Base-by-base conservation (phyloP, 169 alveolate species). In the Plasmodium vivax region DNA sequence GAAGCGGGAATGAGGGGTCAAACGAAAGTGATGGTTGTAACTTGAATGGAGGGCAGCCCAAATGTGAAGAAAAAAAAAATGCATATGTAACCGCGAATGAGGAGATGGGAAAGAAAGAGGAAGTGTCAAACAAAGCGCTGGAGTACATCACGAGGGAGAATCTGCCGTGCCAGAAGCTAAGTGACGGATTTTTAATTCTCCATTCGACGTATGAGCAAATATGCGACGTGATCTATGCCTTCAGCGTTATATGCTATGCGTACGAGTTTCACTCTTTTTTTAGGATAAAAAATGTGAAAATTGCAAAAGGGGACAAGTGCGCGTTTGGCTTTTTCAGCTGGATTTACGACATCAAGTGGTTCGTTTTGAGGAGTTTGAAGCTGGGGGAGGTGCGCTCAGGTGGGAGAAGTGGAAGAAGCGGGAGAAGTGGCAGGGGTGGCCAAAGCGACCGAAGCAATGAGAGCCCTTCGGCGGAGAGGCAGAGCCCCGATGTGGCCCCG, bases 121-220 rank as follows among this genome's bases (percentile, higher is more conserved):
- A 77, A 83, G 47, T 83, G 45, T 58, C 45, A 5, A 32, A 9
- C 6, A 62, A 62, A 56, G 72, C 81, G 54, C 10, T 43, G 54
- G 68, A 87, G 7, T 54, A 75, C 23, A 34, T 16, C n/a, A 36
- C 2, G 47, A 62, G 81, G n/a, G 45, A 87, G 43, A 87, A 75
- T 77, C 8, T 87, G 16, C 43, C 38, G 43, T 87, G 36, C 38
- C 32, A 77, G 47, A 47, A 75, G 51, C 30, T 87, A 87, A 71
- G 45, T 87, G 82, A 77, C 71, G 82, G 72, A 7, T 47, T 54
- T 87, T 30, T 75, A 10, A 87, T 87, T 43, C 85, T 75, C 9
- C 80, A 77, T 71, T 75, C 79, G 23, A 87, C 93, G 9, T 87
- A 87, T 87, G 93, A 87, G 32, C 9, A 87, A 47, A 75, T 87